phyloP scores from a whole-genome alignment of 306 rosid genomes.

The Rubus parviflorus region DNA sequence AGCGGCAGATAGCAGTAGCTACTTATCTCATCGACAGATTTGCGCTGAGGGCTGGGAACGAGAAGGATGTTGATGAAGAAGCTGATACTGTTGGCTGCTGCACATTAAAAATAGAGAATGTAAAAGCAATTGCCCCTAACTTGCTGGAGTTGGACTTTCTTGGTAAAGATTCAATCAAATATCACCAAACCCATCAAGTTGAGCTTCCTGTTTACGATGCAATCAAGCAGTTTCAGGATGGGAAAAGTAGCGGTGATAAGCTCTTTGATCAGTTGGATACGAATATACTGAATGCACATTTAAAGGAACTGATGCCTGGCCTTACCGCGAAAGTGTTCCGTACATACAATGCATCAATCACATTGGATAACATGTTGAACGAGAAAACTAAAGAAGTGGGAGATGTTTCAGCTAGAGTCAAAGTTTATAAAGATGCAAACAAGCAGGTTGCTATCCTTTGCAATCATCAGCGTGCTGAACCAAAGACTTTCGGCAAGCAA shows the following conservation, averaged over 20 bases:
- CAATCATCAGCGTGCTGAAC: conserved; percentile 89
- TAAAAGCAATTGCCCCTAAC: conserved; percentile 69
- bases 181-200: conserved; percentile 82
- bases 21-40: conserved; percentile 94
- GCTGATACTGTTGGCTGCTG: conserved; percentile 99
- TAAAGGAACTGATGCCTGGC: conserved; percentile 95
- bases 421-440: conserved; percentile 74
- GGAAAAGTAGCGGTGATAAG: conserved; percentile 61
- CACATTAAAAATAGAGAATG: conserved; percentile 96
- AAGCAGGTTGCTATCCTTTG: conserved; percentile 98
- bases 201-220: conserved; percentile 90
- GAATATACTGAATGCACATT: conserved; percentile 77
- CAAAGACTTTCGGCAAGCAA: conserved; percentile 75
- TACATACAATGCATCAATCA: conserved; percentile 89
- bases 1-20: conserved; percentile 93
- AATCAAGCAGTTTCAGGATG: conserved; percentile 74
- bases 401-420: conserved; percentile 67
- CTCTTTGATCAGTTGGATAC: conserved; percentile 90
- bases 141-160: conserved; percentile 88
- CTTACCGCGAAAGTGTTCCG: conserved; percentile 95
- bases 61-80: conserved; percentile 99
- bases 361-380: conserved; percentile 86
- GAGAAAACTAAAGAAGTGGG: conserved; percentile 62
- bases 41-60: conserved; percentile 98
- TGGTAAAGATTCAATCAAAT: conserved; percentile 97